Evolutionary conservation across 208 protist genomes (phyloP).

Genomic region (Acanthamoeba comandoni): DNA sequence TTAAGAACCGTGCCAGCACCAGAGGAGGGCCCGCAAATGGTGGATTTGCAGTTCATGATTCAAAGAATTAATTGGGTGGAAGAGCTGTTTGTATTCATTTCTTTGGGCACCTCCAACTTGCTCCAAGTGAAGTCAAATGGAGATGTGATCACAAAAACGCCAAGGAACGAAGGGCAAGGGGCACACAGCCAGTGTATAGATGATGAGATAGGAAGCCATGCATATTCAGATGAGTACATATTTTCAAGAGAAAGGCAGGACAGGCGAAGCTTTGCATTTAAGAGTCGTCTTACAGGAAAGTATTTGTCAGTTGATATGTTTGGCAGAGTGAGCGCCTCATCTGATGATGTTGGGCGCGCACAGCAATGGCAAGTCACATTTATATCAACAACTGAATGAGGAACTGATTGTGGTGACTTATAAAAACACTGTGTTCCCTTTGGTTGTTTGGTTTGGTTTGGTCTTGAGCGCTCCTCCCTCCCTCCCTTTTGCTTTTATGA

Average conservation of each 20-base stretch:
- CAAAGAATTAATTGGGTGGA: conserved; percentile 46
- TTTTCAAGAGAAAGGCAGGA: conserved; percentile 35
- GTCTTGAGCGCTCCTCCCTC: too few relatives aligned
- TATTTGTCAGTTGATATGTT: conserved; percentile 12
- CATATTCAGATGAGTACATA: too few relatives aligned
- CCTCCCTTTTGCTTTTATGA: too few relatives aligned
- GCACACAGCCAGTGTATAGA: too few relatives aligned
- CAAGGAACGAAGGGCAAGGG: too few relatives aligned
- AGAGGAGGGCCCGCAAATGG: too few relatives aligned
- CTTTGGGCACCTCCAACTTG: neutral
- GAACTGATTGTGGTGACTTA: too few relatives aligned
- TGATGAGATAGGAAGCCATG: too few relatives aligned
- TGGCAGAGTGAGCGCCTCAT: conserved; percentile 31
- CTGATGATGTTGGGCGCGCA: conserved; percentile 20
- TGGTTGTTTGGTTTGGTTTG: too few relatives aligned
- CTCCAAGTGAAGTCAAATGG: conserved; percentile 54
- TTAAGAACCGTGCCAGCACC: too few relatives aligned
- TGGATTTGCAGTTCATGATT: neutral
- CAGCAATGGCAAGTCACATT: conserved; percentile 24
- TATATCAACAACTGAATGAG: neutral
- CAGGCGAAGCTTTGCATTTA: conserved; percentile 34
- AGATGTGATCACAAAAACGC: neutral
- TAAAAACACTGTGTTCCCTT: too few relatives aligned
- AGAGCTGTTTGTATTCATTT: conserved; percentile 31
- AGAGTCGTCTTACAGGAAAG: conserved; percentile 52